Percentiles rank a stretch among this genome's conserved stretches.
These are phyloP conservation scores for Rachicladosporium sp. DNA, from an alignment of 2,329 filamentous ascomycete genomes.

Conservation along the genomic window DNA sequence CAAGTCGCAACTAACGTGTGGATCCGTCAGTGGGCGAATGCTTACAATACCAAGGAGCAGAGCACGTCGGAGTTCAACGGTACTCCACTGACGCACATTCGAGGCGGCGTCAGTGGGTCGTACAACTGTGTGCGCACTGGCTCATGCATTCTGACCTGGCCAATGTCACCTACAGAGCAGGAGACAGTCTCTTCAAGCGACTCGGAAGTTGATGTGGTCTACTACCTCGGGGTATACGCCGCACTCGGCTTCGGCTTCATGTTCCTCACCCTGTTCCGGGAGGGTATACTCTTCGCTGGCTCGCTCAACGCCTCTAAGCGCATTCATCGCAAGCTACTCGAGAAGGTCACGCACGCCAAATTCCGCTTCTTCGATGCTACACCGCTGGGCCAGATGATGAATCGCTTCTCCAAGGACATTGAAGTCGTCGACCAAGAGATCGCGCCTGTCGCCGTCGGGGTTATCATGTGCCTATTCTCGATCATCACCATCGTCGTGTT, in stretches of 20 bases:
- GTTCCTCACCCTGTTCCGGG: slow-evolving; percentile 66
- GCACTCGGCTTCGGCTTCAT: slow-evolving; percentile 67
- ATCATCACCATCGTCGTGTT: slow-evolving; percentile 77
- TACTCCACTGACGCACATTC: slow-evolving; percentile 30
- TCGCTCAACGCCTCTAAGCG: slow-evolving; percentile 78
- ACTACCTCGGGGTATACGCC: slow-evolving; percentile 77
- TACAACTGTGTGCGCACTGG: slow-evolving; percentile 37
- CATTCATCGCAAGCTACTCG: slow-evolving; percentile 68
- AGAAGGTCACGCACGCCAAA: slow-evolving; percentile 70
- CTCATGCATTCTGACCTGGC: slow-evolving; percentile 37
- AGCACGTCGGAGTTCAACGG: slow-evolving; percentile 21
- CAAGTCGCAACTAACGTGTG: slow-evolving; percentile 84
- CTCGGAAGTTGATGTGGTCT: slow-evolving; percentile 60
- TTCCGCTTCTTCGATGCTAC: slow-evolving; percentile 98
- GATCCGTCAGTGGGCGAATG: slow-evolving; percentile 92
- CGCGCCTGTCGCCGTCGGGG: slow-evolving; percentile 74
- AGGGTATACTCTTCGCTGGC: slow-evolving; percentile 83
- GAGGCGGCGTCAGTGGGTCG: slow-evolving; percentile 29
- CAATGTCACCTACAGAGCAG: too few relatives aligned
- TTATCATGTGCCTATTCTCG: slow-evolving; percentile 52
- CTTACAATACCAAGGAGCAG: slow-evolving; percentile 49
- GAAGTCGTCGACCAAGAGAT: slow-evolving; percentile 94
- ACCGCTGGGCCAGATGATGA: slow-evolving; percentile 91
- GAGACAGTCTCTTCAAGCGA: slow-evolving; percentile 1
- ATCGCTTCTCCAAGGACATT: slow-evolving; percentile 95